A percentile compares a stretch with the other conserved stretches of the same genome.
Evolutionary conservation across 495 filamentous ascomycete species (phyloP).

Genomic region (Xylaria intraflava): DNA sequence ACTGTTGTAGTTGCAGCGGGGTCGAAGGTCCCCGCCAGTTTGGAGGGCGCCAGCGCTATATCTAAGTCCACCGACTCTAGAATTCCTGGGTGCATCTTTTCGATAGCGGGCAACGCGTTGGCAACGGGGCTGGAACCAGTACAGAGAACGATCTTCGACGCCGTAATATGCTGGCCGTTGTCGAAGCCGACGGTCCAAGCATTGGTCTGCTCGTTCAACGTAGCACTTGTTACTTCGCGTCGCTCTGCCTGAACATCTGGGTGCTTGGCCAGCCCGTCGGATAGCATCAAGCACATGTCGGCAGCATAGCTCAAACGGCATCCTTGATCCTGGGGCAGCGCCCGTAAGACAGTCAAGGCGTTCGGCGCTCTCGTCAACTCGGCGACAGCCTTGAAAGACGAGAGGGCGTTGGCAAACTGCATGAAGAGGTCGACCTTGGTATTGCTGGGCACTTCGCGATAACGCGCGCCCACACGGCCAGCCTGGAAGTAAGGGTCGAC

Average conservation of each 20-base stretch:
- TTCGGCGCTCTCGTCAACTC: constrained; percentile 42
- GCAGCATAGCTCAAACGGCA: constrained; percentile 49
- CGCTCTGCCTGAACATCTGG: constrained; percentile 36
- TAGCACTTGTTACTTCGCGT: constrained; percentile 38
- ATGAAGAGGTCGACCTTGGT: constrained; percentile 50
- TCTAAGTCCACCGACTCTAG: constrained; percentile 46
- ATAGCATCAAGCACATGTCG: constrained; percentile 46
- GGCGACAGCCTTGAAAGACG: constrained; percentile 44
- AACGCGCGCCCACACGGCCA: constrained; percentile 47
- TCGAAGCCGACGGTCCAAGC: constrained; percentile 41
- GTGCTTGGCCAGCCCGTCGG: constrained; percentile 43
- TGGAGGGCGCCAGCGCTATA: constrained; percentile 47
- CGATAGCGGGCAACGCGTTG: constrained; percentile 30
- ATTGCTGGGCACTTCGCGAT: constrained; percentile 51
- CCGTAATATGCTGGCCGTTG: constrained; percentile 23
- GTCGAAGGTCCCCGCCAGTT: constrained; percentile 40
- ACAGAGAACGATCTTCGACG: constrained; percentile 48
- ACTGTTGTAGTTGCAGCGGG: constrained; percentile 32
- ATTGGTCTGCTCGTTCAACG: constrained; percentile 28
- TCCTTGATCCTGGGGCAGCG: constrained; percentile 47
- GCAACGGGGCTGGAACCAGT: constrained; percentile 50
- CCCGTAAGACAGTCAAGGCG: constrained; percentile 45
- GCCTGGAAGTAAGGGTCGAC: constrained; percentile 48
- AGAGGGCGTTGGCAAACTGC: constrained; percentile 41
- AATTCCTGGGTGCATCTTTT: constrained; percentile 23